Percentiles rank a stretch among this genome's conserved stretches.
Conservation (phyloP, 2,329 filamentous ascomycete species). For the Dactylellina drechsleri region DNA sequence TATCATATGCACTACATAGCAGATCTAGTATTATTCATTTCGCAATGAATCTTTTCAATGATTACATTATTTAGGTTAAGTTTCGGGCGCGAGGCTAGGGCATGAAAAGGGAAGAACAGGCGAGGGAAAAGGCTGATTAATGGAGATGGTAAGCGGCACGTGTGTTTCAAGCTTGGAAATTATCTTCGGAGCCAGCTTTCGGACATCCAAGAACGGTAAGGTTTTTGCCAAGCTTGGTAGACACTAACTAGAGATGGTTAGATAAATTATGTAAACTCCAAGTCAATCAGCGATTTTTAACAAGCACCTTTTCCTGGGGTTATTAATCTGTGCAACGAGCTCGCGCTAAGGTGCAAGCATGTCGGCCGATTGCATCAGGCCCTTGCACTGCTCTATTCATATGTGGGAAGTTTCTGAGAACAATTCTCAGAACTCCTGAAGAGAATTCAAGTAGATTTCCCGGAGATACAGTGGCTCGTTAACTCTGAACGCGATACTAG, state of each 20-base stretch:
- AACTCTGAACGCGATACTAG: too few relatives aligned
- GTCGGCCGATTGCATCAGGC: too few relatives aligned
- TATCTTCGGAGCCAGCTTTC: not conserved
- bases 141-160: not conserved
- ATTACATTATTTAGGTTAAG: conserved; percentile 21
- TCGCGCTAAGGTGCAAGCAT: not conserved
- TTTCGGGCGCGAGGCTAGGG: too few relatives aligned
- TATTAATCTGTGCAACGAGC: not conserved
- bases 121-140: conserved; percentile 2
- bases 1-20: too few relatives aligned
- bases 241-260: conserved; percentile 5
- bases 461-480: too few relatives aligned
- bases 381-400: too few relatives aligned
- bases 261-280: conserved; percentile 37
- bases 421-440: too few relatives aligned
- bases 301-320: not conserved
- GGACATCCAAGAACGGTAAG: not conserved
- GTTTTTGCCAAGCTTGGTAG: not conserved
- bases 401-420: too few relatives aligned
- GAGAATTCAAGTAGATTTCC: too few relatives aligned
- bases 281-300: conserved; percentile 3
- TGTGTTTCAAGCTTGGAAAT: not conserved
- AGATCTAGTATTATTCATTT: too few relatives aligned
- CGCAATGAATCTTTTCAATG: not conserved
- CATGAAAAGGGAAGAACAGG: not conserved